Base-by-base conservation (phyloP, 805 yeast species). In the Wickerhamiella kurtzmanii region DNA sequence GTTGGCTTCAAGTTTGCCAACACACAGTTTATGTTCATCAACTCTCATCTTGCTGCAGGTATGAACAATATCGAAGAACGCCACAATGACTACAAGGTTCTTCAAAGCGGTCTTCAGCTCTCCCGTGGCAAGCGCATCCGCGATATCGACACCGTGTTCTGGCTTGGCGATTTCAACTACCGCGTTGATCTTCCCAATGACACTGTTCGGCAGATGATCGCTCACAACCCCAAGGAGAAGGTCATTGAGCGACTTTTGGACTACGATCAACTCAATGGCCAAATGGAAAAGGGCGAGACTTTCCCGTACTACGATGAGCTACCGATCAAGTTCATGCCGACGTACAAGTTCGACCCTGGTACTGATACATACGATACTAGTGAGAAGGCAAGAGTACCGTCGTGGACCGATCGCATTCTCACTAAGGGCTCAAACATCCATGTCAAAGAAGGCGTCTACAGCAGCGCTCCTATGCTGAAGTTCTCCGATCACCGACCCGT, bases 161-260 rank as follows among this genome's bases (percentile, higher is more conserved):
- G 98, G 98, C 64, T 89, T 41, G 99, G 99, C 19, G 99, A 92
- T 60, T 74, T 89, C 62, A 92, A 92, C 60, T 92, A 83, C 63
- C 71, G 98, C 55, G 76, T 89, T 28, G 65, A 63, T 13, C 63
- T 83, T 44, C 68, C 82, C 0, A 85, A 82, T 58, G 95, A 85
- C 22, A 77, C 77, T 43, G 94, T 82, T 5, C 73, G 94, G 52
- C 58, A 64, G 1, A 66, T 76, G 48, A 62, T 88, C 22, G 74
- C 76, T 36, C 45, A 50, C 5, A 22, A 40, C 41, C 38, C 46
- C 17, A 37, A 37, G 2, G 49, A 44, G 8, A 51, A 54, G 17
- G 46, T 53, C 36, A 48, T 57, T 17, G 46, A 44, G 22, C 32
- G 54, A 5, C 64, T 92, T 53, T 72, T 80, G 38, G 75, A 74